Conservation (phyloP, 1,139 yeast species). For the Magnusiomyces fungicola region DNA sequence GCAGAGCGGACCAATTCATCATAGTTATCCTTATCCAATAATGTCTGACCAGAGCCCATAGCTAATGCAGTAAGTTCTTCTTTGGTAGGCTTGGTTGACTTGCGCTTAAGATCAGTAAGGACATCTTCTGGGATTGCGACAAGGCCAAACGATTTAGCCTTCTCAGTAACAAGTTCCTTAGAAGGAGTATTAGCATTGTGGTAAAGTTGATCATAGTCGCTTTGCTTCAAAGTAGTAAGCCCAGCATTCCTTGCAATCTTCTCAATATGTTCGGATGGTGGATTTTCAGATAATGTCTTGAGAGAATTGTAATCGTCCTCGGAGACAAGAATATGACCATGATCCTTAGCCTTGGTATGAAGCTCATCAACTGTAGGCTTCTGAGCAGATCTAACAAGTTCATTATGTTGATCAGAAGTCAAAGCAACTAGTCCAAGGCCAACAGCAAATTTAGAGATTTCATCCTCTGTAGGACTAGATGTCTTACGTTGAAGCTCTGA, state of each 20-base stretch:
- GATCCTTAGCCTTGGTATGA: slow-evolving; percentile 9
- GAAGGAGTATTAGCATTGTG: slow-evolving; percentile 12
- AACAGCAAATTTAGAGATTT: slow-evolving; percentile 21
- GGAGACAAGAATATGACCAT: slow-evolving; percentile 6
- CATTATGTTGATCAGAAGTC: slow-evolving; percentile 15
- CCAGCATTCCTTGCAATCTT: slow-evolving; percentile 31
- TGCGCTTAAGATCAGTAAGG: slow-evolving; percentile 19
- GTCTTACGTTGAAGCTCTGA: slow-evolving; percentile 26
- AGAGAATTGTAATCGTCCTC: slow-evolving; percentile 12
- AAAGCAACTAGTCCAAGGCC: slow-evolving; percentile 30
- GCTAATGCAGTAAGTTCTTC: slow-evolving; percentile 26
- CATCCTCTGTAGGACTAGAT: slow-evolving; percentile 28
- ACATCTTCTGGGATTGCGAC: slow-evolving; percentile 24
- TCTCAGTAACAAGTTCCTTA: slow-evolving; percentile 15
- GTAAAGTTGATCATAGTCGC: slow-evolving; percentile 21
- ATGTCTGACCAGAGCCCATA: slow-evolving; percentile 7
- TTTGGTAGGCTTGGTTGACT: slow-evolving; percentile 21
- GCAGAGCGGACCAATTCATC: slow-evolving; percentile 11
- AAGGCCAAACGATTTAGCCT: slow-evolving; percentile 26
- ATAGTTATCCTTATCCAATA: slow-evolving; percentile 8
- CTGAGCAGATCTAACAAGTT: slow-evolving; percentile 11
- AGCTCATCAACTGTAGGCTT: slow-evolving; percentile 14
- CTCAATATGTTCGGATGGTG: slow-evolving; percentile 16
- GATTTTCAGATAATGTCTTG: slow-evolving; percentile 13
- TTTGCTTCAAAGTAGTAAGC: slow-evolving; percentile 20